phyloP scores from a whole-genome alignment of 306 rosid species.

The Dalbergia cultrata region DNA sequence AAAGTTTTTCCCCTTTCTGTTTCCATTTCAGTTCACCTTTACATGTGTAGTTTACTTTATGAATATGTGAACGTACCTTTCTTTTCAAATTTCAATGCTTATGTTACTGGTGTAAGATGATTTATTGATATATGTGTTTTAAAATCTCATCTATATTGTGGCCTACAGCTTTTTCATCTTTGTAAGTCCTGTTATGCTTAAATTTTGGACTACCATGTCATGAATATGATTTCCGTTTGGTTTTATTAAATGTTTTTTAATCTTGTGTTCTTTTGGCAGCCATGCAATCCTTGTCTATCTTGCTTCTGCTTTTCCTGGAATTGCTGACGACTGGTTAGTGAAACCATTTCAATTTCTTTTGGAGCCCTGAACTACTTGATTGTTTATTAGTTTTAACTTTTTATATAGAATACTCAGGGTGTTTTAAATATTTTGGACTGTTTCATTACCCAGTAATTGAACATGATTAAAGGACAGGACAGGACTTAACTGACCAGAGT shows the following conservation, averaged over 20 bases:
- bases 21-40: neutral
- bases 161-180: neutral
- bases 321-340: constrained; percentile 81
- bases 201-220: neutral
- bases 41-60: neutral
- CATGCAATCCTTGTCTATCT: constrained; percentile 88
- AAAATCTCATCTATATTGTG: neutral
- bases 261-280: constrained; percentile 59
- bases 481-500: neutral
- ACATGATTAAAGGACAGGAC: neutral
- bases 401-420: neutral
- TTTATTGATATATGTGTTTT: neutral
- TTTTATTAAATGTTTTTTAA: constrained; percentile 13
- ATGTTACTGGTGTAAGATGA: neutral
- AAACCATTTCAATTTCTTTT: constrained; percentile 43
- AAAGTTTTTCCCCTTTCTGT: neutral
- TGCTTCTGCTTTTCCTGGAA: constrained; percentile 83
- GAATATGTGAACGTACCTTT: neutral
- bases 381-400: neutral
- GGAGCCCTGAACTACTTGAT: constrained; percentile 18
- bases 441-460: neutral
- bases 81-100: neutral
- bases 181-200: neutral
- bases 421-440: neutral
- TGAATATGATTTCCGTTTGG: neutral